Evolutionary conservation across 2,329 filamentous ascomycete species (phyloP), one percentile per base, ranked within the genome.

Genomic region (Trichoderma asperellum): DNA sequence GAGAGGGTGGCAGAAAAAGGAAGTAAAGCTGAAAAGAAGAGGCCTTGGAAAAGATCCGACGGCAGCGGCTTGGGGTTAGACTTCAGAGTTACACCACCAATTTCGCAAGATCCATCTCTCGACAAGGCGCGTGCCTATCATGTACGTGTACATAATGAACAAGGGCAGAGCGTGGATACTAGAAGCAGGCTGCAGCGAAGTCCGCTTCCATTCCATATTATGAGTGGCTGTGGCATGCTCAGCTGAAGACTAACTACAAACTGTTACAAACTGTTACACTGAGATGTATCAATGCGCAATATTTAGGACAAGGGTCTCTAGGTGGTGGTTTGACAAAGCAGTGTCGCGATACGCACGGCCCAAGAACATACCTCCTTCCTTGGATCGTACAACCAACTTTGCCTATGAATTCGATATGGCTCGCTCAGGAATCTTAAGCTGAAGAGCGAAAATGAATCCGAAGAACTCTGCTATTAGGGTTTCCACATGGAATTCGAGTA

Each of bases 41-140:
- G 24, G 21, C 6, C 4, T 5, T 24, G 10, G 27, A 32, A 16
- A 40, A 8, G 21, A 64, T 64, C 34, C 34, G 61, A 55, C 61
- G 47, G 61, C 21, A 16, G 16, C 18, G 16, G 49, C 49, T 32
- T 40, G 18, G 49, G 49, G 43, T 55, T 43, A 49, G 49, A 16
- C 27, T 14, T 49, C 12, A 1, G 35, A 27, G 21, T 35, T 21
- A 34, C 40, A 10, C 64, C 40, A 16, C 53, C 32, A 49, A 59
- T 67, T 32, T 58, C 40, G n/a, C 27, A 3, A 43, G 52, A 65
- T 56, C 27, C 62, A 56, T 65, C 27, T 21, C 53, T 66, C 62
- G 62, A 66, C 62, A 14, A n/a, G 53, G 52, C 62, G 62, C 62
- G 61, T 66, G 49, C 52, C 18, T 35, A 16, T 56, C 62, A 66